These are phyloP conservation scores for Helenozyma rhizophorensis DNA, from an alignment of 805 yeast genomes.

Conservation along the genomic window DNA sequence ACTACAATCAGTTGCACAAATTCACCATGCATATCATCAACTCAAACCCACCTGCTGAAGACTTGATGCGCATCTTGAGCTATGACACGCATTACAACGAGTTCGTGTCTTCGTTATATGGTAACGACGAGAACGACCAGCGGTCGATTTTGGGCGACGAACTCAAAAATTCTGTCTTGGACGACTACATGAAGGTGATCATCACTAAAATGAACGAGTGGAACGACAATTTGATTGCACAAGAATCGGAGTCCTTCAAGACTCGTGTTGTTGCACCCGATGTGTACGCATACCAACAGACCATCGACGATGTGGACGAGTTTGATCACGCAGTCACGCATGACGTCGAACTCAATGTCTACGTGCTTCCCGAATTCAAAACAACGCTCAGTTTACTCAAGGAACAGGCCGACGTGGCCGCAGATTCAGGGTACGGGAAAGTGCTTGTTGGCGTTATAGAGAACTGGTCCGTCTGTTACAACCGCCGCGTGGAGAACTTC, in stretches of 20 bases:
- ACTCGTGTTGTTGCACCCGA: slow-evolving; percentile 73
- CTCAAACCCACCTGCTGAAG: slow-evolving; percentile 74
- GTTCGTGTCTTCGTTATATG: slow-evolving; percentile 26
- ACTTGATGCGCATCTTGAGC: slow-evolving; percentile 67
- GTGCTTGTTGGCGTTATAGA: slow-evolving; percentile 75
- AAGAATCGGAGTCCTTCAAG: slow-evolving; percentile 62
- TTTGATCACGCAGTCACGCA: slow-evolving; percentile 27
- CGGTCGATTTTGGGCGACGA: slow-evolving; percentile 65
- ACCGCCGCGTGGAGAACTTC: slow-evolving; percentile 63
- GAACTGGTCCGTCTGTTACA: slow-evolving; percentile 59
- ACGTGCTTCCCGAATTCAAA: slow-evolving; percentile 71
- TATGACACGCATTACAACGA: slow-evolving; percentile 65
- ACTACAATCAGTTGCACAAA: slow-evolving; percentile 61
- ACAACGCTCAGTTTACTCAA: slow-evolving; percentile 77
- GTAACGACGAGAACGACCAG: slow-evolving; percentile 37
- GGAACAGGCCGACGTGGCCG: slow-evolving; percentile 88
- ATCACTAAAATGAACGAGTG: slow-evolving; percentile 78
- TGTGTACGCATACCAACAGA: slow-evolving; percentile 51
- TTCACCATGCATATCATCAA: slow-evolving; percentile 62
- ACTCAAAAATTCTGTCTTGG: slow-evolving; percentile 65
- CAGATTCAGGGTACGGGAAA: slow-evolving; percentile 76
- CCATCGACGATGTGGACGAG: slow-evolving; percentile 36
- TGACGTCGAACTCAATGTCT: slow-evolving; percentile 41
- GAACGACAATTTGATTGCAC: slow-evolving; percentile 64
- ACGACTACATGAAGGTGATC: slow-evolving; percentile 72